Base-by-base conservation (phyloP, 768 basidiomycete genomes). In the Hericium erinaceus region DNA sequence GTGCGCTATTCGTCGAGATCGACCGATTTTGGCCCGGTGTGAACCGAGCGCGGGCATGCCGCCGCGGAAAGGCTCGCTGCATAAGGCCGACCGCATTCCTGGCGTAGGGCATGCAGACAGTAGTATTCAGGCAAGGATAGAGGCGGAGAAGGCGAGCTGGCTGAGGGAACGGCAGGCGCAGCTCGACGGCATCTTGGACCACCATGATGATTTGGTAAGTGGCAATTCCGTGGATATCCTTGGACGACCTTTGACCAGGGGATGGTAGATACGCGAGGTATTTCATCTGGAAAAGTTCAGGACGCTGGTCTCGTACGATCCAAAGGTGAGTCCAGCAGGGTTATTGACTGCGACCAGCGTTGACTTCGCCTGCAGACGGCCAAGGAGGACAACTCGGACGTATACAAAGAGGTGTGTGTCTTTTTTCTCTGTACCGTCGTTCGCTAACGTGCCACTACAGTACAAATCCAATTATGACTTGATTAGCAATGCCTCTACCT, bases 211-310 rank as follows among this genome's bases (percentile, higher is more conserved):
- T 64, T 68, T 88, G 72, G 91, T 92, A 68, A 65, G 89, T 55
- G 3, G 40, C 55, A 11, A 13, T 37, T 16, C 48, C 58, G 56
- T 20, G 16, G 48, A 57, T 54, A 53, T 33, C 33, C 41, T 52
- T 44, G 46, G 40, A 55, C 44, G 50, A 57, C 58, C 28, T 52
- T 24, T 50, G 58, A 13, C 57, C 13, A 46, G 20, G 44, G 60
- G 5, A 20, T 11, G 52, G 6, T 16, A 92, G 87, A 77, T 95
- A 51, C 82, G 94, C 59, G 92, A 98, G 70, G 76, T 82, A 58
- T 98, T 95, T 70, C 94, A 98, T 66, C 77, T 95, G 71, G 87
- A 94, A 61, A 76, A 85, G 58, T 95, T 88, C 67, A 80, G 83
- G 2, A 83, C 80, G 24, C 76, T 95, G 74, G 71, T 93, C 39